Conservation (phyloP, 345 rosid species). For the Lepidium aucheri region DNA sequence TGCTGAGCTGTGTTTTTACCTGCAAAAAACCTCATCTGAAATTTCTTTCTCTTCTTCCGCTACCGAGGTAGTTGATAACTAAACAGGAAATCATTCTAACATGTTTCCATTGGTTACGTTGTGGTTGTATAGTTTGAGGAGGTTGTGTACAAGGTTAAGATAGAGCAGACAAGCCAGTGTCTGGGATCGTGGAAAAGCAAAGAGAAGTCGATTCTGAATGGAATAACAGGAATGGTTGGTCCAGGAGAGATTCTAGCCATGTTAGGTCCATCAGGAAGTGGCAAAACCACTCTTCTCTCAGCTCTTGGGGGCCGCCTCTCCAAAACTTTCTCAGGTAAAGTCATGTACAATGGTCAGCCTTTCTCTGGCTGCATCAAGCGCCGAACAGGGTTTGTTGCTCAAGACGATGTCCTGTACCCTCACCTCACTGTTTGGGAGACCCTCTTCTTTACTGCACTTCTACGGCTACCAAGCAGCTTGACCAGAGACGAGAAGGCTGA, state of each 20-base stretch:
- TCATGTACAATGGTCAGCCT: slow-evolving; percentile 85
- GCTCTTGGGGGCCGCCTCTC: slow-evolving; percentile 94
- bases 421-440: slow-evolving; percentile 93
- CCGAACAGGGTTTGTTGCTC: slow-evolving; percentile 87
- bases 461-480: slow-evolving; percentile 66
- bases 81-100: not conserved
- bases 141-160: slow-evolving; percentile 73
- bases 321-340: slow-evolving; percentile 63
- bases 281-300: slow-evolving; percentile 94
- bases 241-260: slow-evolving; percentile 96
- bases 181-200: slow-evolving; percentile 47
- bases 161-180: slow-evolving; percentile 43
- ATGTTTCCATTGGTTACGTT: not conserved
- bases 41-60: not conserved
- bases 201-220: slow-evolving; percentile 78
- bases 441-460: slow-evolving; percentile 81
- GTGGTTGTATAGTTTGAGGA: slow-evolving; percentile 78
- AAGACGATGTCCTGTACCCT: slow-evolving; percentile 81
- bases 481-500: slow-evolving; percentile 56
- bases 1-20: not conserved
- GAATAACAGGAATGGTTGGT: slow-evolving; percentile 71
- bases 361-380: slow-evolving; percentile 70
- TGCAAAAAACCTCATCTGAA: not conserved
- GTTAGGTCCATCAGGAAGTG: slow-evolving; percentile 98
- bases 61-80: not conserved